phyloP scores from a whole-genome alignment of 176 grass and related monocot genomes.

The Triticum dicoccoides region DNA sequence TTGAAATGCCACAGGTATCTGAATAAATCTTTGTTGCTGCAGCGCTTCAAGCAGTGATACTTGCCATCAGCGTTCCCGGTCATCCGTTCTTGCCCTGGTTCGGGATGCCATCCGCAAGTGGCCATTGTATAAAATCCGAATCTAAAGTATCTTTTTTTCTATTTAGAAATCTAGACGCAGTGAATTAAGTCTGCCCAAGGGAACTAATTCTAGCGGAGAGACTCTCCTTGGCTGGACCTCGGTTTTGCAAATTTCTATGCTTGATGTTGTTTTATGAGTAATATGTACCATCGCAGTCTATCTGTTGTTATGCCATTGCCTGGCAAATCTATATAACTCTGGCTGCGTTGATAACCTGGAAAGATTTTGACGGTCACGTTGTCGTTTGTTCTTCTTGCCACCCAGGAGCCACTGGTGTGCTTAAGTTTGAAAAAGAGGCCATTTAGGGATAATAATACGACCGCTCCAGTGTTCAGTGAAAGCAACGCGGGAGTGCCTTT shows the following conservation, averaged over 20 bases:
- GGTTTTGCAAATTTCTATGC: background rate
- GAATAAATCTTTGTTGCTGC: conserved; percentile 12
- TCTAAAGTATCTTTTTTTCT: background rate
- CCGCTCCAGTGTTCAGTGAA: no score
- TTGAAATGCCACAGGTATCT: background rate
- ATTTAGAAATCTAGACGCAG: background rate
- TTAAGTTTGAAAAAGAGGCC: no score
- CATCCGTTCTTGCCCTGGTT: background rate
- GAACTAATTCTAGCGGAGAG: background rate
- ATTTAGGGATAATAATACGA: no score
- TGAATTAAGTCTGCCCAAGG: background rate
- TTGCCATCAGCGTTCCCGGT: background rate
- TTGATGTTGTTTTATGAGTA: background rate
- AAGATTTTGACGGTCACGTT: no score
- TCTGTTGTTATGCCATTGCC: background rate
- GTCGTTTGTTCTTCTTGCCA: no score
- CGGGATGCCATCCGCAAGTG: background rate
- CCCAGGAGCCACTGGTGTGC: no score
- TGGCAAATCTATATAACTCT: background rate
- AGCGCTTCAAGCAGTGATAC: conserved; percentile 51
- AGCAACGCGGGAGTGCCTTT: no score
- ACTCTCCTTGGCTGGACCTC: background rate
- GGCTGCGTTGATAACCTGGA: background rate
- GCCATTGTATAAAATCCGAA: background rate
- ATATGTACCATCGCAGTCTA: background rate